Percentiles rank a stretch among this genome's conserved stretches.
Evolutionary conservation across 2,329 filamentous ascomycete genomes (phyloP).

Genomic region (Colletotrichum sp.): DNA sequence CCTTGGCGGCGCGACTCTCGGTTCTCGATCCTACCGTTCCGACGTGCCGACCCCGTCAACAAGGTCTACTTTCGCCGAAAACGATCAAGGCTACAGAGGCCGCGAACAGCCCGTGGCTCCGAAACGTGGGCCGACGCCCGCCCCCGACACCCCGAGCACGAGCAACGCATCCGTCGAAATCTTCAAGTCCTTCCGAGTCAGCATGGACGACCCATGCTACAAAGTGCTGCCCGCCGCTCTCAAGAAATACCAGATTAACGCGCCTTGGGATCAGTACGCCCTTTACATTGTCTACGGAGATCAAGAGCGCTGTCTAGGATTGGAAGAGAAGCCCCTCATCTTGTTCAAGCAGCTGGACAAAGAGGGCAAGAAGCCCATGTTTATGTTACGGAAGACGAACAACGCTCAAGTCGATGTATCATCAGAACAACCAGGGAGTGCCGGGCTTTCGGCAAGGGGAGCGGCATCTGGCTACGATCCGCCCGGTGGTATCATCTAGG

Average conservation of each 20-base stretch:
- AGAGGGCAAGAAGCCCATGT: conserved; percentile 98
- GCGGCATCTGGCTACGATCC: conserved; percentile 57
- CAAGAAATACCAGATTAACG: conserved; percentile 98
- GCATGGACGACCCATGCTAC: conserved; percentile 97
- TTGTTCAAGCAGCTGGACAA: conserved; percentile 97
- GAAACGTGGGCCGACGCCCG: conserved; percentile 66
- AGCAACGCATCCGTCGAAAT: conserved; percentile 80
- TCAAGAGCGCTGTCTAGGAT: conserved; percentile 88
- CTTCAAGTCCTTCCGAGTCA: conserved; percentile 98
- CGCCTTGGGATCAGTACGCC: conserved; percentile 96
- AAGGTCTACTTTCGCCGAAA: conserved; percentile 56
- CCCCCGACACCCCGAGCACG: conserved; percentile 63
- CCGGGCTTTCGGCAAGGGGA: conserved; percentile 51
- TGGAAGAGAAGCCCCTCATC: conserved; percentile 93
- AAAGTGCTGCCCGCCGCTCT: conserved; percentile 95
- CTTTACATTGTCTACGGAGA: conserved; percentile 99
- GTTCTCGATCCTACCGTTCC: conserved; percentile 61
- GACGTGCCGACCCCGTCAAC: conserved; percentile 58
- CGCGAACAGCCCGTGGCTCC: conserved; percentile 48
- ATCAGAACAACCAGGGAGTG: conserved; percentile 56
- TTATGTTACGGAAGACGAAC: conserved; percentile 84
- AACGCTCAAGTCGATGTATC: conserved; percentile 51
- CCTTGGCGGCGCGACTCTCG: conserved; percentile 61
- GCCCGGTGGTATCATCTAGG: conserved; percentile 63
- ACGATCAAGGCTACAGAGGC: conserved; percentile 28